Conservation (phyloP, 768 basidiomycete species). For the Phlebiopsis flavidoalba region DNA sequence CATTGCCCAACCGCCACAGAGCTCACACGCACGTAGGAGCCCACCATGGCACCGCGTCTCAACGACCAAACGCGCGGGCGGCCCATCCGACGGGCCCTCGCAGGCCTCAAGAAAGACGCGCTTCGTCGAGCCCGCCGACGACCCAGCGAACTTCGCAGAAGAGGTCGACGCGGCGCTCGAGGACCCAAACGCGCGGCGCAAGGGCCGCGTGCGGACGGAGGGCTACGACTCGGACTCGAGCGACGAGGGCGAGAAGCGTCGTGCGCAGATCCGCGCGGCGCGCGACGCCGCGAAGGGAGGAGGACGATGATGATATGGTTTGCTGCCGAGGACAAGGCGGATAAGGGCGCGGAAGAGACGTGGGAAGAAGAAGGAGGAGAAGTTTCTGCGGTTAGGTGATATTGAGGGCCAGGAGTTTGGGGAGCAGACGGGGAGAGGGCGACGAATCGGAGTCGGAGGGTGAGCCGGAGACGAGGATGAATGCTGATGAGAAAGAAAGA, state of each 20-base stretch:
- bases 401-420: conserved; percentile 97
- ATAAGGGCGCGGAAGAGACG: conserved; percentile 36
- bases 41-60: conserved; percentile 33
- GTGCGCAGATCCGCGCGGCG: conserved; percentile 76
- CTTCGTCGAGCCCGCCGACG: conserved; percentile 71
- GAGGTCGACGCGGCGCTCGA: conserved; percentile 75
- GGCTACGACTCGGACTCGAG: conserved; percentile 94
- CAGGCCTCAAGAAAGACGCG: conserved; percentile 64
- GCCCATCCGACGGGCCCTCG: conserved; percentile 28
- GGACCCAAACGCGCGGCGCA: conserved; percentile 52
- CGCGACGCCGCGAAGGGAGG: conserved; percentile 26
- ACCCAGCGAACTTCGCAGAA: conserved; percentile 71
- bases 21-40: not conserved
- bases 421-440: conserved; percentile 36
- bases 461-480: conserved; percentile 67
- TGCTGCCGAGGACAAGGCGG: conserved; percentile 56
- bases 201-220: conserved; percentile 75
- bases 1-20: not conserved
- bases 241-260: conserved; percentile 92
- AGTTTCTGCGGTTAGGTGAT: conserved; percentile 83
- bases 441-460: conserved; percentile 41
- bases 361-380: conserved; percentile 53
- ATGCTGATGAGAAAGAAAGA: conserved; percentile 66
- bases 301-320: conserved; percentile 79
- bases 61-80: conserved; percentile 38